These are phyloP conservation scores for Podaxis sp. DNA, from an alignment of 768 basidiomycete species.

Conservation along the genomic window DNA sequence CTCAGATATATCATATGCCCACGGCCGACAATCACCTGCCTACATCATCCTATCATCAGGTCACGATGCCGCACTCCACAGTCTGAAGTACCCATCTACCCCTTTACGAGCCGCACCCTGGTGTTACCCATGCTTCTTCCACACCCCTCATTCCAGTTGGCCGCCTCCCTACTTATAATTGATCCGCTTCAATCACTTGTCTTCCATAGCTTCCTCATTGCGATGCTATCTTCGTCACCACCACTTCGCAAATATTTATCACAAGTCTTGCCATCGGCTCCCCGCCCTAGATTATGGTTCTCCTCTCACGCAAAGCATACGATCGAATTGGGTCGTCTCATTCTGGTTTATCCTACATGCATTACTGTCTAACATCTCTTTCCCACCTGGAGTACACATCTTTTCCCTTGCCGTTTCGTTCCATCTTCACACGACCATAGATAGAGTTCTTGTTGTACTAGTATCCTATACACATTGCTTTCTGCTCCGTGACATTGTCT, in stretches of 20 bases:
- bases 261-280: background rate
- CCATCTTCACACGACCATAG: background rate
- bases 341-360: background rate
- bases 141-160: background rate
- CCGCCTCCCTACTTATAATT: background rate
- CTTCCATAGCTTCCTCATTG: background rate
- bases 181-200: background rate
- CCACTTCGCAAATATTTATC: background rate
- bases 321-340: background rate
- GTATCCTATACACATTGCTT: background rate
- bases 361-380: background rate
- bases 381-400: background rate
- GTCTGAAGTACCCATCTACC: background rate
- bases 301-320: background rate
- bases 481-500: background rate
- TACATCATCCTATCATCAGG: background rate
- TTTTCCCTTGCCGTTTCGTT: background rate
- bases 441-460: constrained; percentile 2
- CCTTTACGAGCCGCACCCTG: background rate
- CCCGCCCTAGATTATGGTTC: background rate
- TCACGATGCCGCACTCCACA: background rate
- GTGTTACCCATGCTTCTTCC: background rate
- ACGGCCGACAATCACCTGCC: constrained; percentile 1
- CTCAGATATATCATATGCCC: background rate
- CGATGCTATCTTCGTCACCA: background rate